These are phyloP conservation scores for Dictyostelium purpureum DNA, from an alignment of 78 protist species.

Conservation along the genomic window DNA sequence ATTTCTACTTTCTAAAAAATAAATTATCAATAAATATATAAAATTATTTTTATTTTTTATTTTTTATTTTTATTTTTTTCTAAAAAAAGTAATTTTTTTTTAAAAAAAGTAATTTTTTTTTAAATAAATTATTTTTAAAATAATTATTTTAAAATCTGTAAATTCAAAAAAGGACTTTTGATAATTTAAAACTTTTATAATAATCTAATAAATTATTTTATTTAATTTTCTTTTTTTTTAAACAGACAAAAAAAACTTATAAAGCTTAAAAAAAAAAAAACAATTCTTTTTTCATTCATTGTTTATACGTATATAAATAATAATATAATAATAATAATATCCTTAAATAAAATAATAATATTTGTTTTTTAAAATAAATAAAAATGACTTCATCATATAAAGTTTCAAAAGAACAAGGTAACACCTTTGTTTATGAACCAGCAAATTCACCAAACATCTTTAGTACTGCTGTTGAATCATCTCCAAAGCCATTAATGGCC, in stretches of 20 bases:
- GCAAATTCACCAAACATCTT: slow-evolving; percentile 20
- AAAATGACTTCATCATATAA: slow-evolving; percentile 10
- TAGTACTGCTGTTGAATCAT: background rate
- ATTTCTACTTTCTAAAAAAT: background rate
- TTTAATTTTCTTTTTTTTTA: background rate
- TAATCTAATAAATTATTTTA: too few species aligned
- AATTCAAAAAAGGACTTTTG: background rate
- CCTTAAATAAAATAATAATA: background rate
- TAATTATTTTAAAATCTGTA: too few species aligned
- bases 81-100: background rate
- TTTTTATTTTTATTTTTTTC: background rate
- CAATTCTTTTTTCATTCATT: too few species aligned
- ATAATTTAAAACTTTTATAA: background rate
- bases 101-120: background rate
- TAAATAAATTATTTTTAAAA: background rate
- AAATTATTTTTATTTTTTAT: background rate
- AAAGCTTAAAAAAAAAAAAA: too few species aligned
- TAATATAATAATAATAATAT: background rate
- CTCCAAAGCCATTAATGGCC: slow-evolving; percentile 8
- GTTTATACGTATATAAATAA: background rate
- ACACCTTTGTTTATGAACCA: slow-evolving; percentile 13
- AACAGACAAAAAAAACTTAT: background rate
- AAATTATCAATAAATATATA: background rate
- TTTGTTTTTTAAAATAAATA: background rate
- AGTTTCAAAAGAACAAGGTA: background rate